phyloP scores from a whole-genome alignment of 192 early-diverging fungal genomes.

The Globomyces pollinis-pini region DNA sequence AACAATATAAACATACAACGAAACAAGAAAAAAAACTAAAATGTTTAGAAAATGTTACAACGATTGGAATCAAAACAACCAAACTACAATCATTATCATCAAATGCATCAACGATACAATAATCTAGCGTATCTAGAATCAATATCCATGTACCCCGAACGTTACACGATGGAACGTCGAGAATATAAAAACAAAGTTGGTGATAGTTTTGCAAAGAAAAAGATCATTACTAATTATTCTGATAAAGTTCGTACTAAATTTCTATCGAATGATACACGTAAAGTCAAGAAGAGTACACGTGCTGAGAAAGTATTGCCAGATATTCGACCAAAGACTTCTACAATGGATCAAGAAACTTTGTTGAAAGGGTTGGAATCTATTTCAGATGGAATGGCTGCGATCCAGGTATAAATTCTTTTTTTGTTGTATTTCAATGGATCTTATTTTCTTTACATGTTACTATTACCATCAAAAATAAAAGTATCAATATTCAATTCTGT shows the following conservation, averaged over 20 bases:
- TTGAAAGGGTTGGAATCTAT: background rate
- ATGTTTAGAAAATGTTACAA: slow-evolving; percentile 30
- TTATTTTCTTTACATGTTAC: no score
- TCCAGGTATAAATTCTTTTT: no score
- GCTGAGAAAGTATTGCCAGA: background rate
- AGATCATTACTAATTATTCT: no score
- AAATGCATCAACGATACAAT: slow-evolving; percentile 15
- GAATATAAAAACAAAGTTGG: background rate
- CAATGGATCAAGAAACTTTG: background rate
- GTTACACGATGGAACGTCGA: slow-evolving; percentile 17
- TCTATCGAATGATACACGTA: no score
- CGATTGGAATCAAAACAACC: slow-evolving; percentile 32
- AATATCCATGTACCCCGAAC: slow-evolving; percentile 33
- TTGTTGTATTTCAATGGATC: no score
- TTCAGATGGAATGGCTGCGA: no score
- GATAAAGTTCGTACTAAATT: no score
- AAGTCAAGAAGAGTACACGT: background rate
- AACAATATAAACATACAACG: no score
- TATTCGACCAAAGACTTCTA: background rate
- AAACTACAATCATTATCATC: slow-evolving; percentile 26
- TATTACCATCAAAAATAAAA: no score
- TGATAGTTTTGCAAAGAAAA: background rate
- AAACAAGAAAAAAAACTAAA: no score
- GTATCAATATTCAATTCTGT: no score
- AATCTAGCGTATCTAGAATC: slow-evolving; percentile 35